Evolutionary conservation across 345 rosid species (phyloP).

Genomic region (Aquilaria malaccensis): DNA sequence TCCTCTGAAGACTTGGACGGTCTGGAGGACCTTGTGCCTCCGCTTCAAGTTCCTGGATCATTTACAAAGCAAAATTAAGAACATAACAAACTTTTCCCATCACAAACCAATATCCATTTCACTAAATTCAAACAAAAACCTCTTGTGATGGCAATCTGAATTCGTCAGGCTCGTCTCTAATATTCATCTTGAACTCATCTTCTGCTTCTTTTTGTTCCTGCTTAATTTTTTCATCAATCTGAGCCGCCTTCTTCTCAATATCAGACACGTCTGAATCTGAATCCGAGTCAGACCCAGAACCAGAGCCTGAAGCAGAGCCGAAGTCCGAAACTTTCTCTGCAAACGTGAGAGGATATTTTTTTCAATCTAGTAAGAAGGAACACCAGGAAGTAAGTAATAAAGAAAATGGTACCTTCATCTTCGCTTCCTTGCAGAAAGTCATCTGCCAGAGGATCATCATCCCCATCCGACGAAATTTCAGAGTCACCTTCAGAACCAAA

Average conservation of each 20-base stretch:
- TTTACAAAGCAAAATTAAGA: constrained; percentile 1
- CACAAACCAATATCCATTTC: background rate
- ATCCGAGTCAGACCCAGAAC: constrained; percentile 22
- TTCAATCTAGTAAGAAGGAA: background rate
- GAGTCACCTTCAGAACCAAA: constrained; percentile 42
- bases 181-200: constrained; percentile 44
- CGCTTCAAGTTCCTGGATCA: constrained; percentile 67
- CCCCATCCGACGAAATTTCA: constrained; percentile 44
- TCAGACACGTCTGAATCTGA: constrained; percentile 58
- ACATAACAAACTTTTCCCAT: constrained; percentile 3
- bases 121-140: constrained; percentile 28
- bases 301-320: constrained; percentile 24
- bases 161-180: constrained; percentile 60
- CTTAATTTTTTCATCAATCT: constrained; percentile 37
- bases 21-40: constrained; percentile 74
- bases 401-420: constrained; percentile 30
- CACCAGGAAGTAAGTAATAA: background rate
- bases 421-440: constrained; percentile 53
- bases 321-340: constrained; percentile 31
- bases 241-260: constrained; percentile 40
- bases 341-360: constrained; percentile 5
- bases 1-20: constrained; percentile 58
- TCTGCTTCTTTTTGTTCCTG: constrained; percentile 48
- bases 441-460: constrained; percentile 53
- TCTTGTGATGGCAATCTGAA: constrained; percentile 80